Evolutionary conservation across 257 asterid genomes (phyloP).

Genomic region (Jaltomata sinuosa): DNA sequence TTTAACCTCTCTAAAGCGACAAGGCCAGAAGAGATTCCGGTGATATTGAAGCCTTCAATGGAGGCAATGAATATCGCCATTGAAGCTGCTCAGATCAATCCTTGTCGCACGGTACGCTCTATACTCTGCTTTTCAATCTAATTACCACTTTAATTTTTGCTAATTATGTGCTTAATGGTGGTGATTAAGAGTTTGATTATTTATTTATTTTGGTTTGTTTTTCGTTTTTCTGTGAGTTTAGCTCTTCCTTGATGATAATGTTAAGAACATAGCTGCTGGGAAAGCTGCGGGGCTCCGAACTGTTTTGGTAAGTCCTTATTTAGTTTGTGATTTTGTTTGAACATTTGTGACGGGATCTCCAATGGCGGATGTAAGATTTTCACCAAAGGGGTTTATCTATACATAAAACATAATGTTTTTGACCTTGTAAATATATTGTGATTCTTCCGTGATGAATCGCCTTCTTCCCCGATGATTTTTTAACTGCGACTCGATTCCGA

Average conservation of each 20-base stretch:
- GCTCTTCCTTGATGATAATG: conserved; percentile 79
- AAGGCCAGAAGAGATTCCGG: conserved; percentile 54
- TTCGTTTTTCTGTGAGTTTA: conserved; percentile 9
- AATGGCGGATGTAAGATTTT: too few species aligned
- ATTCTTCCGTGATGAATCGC: too few species aligned
- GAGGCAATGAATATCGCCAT: conserved; percentile 68
- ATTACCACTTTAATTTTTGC: neutral
- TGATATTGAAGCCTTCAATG: conserved; percentile 66
- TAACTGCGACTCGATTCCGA: neutral
- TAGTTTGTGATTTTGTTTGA: neutral
- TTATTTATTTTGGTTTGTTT: too few species aligned
- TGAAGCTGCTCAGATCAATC: conserved; percentile 54
- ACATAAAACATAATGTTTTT: too few species aligned
- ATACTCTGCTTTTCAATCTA: neutral
- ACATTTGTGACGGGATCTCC: too few species aligned
- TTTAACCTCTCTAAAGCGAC: conserved; percentile 33
- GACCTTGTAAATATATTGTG: too few species aligned
- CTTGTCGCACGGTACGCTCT: conserved; percentile 66
- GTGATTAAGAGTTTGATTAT: neutral
- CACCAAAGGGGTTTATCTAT: too few species aligned
- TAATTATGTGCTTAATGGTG: neutral
- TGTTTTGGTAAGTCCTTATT: conserved; percentile 44
- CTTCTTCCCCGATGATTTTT: neutral
- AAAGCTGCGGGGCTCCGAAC: conserved; percentile 65
- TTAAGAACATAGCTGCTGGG: conserved; percentile 66